A percentile compares a stretch with the other conserved stretches of the same genome.
These are phyloP conservation scores for Euryodendron excelsum DNA, from an alignment of 148 eudicot species.

Conservation along the genomic window DNA sequence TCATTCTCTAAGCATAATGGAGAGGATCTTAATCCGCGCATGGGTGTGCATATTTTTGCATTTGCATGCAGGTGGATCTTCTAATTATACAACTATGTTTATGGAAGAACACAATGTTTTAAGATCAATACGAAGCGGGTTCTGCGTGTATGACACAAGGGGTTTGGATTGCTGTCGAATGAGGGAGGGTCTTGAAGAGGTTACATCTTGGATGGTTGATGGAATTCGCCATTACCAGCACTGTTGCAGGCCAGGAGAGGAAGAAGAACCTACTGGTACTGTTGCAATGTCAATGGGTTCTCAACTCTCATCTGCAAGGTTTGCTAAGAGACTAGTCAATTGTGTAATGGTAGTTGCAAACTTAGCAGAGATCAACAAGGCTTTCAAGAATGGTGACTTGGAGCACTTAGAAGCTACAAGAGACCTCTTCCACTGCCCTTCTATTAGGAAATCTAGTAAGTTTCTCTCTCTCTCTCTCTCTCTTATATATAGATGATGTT, in stretches of 20 bases:
- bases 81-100: constrained; percentile 47
- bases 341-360: constrained; percentile 57
- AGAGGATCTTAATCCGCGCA: too few species aligned
- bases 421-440: constrained; percentile 33
- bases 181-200: constrained; percentile 32
- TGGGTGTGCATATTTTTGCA: background rate
- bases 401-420: constrained; percentile 40
- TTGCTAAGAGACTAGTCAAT: constrained; percentile 45
- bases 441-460: constrained; percentile 49
- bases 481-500: too few species aligned
- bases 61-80: constrained; percentile 32
- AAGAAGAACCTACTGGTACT: background rate
- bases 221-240: constrained; percentile 57
- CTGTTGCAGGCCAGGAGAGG: constrained; percentile 39
- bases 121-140: constrained; percentile 58
- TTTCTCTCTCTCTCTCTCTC: too few species aligned
- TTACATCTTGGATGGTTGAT: constrained; percentile 43
- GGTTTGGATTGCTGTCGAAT: constrained; percentile 39
- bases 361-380: constrained; percentile 44
- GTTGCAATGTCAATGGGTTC: too few species aligned
- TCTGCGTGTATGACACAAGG: constrained; percentile 64
- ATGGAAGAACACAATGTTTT: constrained; percentile 70
- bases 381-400: constrained; percentile 39
- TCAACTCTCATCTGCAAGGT: constrained; percentile 24
- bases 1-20: too few species aligned